Evolutionary conservation across 192 early-diverging fungal species (phyloP).

Genomic region (Helicostylum pulchrum): DNA sequence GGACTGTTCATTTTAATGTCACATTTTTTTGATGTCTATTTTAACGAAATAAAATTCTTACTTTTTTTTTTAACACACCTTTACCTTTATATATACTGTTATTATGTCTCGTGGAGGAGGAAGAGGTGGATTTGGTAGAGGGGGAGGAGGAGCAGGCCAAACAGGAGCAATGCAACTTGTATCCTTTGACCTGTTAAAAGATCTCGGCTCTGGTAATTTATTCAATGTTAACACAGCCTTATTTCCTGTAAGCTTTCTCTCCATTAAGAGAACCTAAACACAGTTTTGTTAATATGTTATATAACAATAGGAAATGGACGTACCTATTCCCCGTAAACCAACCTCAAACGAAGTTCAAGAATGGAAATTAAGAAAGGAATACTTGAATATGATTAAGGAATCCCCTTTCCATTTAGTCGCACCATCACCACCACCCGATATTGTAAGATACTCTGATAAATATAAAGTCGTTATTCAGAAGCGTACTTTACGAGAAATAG

Average conservation of each 20-base stretch:
- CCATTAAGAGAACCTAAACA: too few relatives aligned
- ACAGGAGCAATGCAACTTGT: constrained; percentile 28
- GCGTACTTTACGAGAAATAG: constrained; percentile 17
- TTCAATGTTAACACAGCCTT: constrained; percentile 36
- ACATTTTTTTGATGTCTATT: too few relatives aligned
- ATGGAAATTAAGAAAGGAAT: constrained; percentile 19
- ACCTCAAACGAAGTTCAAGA: constrained; percentile 19
- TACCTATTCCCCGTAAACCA: constrained; percentile 30
- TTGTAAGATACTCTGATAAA: constrained; percentile 34
- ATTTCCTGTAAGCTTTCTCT: constrained; percentile 28
- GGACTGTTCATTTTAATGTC: too few relatives aligned
- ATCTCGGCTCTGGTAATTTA: constrained; percentile 29
- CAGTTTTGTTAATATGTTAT: too few relatives aligned
- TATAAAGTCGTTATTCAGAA: constrained; percentile 19
- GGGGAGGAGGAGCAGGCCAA: constrained; percentile 23
- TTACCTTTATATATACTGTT: not conserved
- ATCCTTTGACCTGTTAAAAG: constrained; percentile 33
- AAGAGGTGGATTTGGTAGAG: constrained; percentile 28
- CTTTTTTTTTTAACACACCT: too few relatives aligned
- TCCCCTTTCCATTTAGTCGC: constrained; percentile 20
- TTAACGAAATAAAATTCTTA: too few relatives aligned
- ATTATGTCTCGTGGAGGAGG: constrained; percentile 28
- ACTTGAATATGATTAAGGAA: constrained; percentile 13
- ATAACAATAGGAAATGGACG: constrained; percentile 26
- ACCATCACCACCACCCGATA: constrained; percentile 32